Conservation (phyloP, 768 basidiomycete species). For the Russula sp. region DNA sequence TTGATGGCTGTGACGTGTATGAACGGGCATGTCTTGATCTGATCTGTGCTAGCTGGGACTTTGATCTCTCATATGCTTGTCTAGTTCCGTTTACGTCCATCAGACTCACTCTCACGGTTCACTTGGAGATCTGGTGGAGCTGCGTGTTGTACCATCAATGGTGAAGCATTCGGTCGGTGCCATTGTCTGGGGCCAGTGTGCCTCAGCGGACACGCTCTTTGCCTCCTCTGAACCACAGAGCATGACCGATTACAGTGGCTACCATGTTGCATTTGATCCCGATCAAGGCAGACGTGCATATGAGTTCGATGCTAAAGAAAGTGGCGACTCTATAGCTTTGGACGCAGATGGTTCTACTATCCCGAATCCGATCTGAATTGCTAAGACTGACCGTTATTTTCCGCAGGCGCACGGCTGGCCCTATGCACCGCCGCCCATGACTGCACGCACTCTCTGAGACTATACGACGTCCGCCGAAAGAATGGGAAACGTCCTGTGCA, state of each 20-base stretch:
- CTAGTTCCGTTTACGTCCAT: slow-evolving; percentile 12
- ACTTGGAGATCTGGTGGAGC: slow-evolving; percentile 8
- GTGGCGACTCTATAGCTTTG: slow-evolving; percentile 20
- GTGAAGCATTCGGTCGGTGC: slow-evolving; percentile 17
- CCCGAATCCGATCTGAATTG: neutral
- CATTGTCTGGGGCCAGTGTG: slow-evolving; percentile 13
- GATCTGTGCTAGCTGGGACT: neutral
- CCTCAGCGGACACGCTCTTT: slow-evolving; percentile 13
- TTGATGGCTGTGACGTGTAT: slow-evolving; percentile 13
- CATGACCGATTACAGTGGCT: slow-evolving; percentile 6
- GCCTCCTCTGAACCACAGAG: slow-evolving; percentile 20
- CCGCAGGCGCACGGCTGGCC: slow-evolving; percentile 11
- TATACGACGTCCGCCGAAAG: slow-evolving; percentile 17
- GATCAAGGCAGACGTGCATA: slow-evolving; percentile 2
- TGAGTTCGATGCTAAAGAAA: slow-evolving; percentile 8
- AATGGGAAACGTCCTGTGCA: neutral
- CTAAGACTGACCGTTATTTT: neutral
- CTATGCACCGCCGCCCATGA: slow-evolving; percentile 7
- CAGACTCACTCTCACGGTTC: neutral
- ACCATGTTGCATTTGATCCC: slow-evolving; percentile 16
- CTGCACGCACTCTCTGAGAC: neutral
- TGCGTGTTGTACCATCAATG: slow-evolving; percentile 4
- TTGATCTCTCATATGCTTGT: neutral
- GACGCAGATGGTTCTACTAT: slow-evolving; percentile 12
- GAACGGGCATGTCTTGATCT: slow-evolving; percentile 14